Base-by-base conservation (phyloP, 2,329 filamentous ascomycete species). In the Hymenoscyphus albidus region DNA sequence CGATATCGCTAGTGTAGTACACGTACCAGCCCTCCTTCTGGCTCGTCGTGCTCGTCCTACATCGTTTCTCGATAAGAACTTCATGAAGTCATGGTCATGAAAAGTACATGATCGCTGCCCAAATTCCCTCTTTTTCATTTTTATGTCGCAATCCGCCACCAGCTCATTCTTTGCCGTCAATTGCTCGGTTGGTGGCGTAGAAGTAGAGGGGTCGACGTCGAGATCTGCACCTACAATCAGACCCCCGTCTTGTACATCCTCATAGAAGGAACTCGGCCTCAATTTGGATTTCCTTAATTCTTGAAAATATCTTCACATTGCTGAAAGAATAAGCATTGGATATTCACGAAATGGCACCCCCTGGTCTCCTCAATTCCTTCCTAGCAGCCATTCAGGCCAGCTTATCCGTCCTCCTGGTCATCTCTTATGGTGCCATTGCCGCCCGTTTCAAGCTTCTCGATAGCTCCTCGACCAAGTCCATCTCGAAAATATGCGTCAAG, bases 401-500 rank as follows among this genome's bases (percentile, higher is more conserved):
- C 59, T 70, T 82, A 35, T 81, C 80, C 0, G 80, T 82, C 1
- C 74, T 82, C 3, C 75, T 83, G 2, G 79, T 80, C 31, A 80
- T 83, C 31, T 75, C 68, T 22, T 81, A 80, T 64, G 81, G 81
- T 16, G 77, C 74, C 14, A 44, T 80, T 5, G 78, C 80, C 0
- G 78, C 78, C 0, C 72, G 74, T 44, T 72, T 78, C 39, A 72
- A 75, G 3, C 70, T 82, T 2, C 75, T 82, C 5, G 74, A 76
- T 44, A 68, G 73, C 31, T 57, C 63, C 3, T 76, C 71, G 48
- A 74, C 79, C 32, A 79, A 78, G 65, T 72, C 78, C 40, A 77
- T 82, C 32, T 82, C 80, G 48, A 78, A 79, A 48, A 72, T 82
- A 5, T 82, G 80, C 66, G 80, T 82, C 16, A 77, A 78, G 40